These are phyloP conservation scores for Cercospora berteroae DNA, from an alignment of 2,329 filamentous ascomycete genomes.

Conservation along the genomic window DNA sequence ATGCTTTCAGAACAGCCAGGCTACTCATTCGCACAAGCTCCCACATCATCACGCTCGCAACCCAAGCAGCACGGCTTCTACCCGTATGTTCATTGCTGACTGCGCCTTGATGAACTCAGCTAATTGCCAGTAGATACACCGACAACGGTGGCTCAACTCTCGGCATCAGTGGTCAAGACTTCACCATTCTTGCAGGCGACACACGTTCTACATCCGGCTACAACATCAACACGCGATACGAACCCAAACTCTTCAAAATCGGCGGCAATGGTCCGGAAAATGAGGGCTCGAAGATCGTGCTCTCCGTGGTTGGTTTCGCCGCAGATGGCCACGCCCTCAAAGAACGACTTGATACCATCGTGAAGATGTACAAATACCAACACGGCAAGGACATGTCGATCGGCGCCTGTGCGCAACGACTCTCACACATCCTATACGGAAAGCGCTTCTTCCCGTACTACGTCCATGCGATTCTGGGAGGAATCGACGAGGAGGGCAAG, in stretches of 20 bases:
- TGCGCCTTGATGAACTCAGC: neutral
- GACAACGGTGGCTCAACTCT: conserved; percentile 97
- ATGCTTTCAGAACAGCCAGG: conserved; percentile 54
- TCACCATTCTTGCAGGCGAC: conserved; percentile 95
- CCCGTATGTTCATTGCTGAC: conserved; percentile 63
- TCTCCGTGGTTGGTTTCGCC: conserved; percentile 93
- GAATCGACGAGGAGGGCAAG: conserved; percentile 89
- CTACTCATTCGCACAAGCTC: conserved; percentile 60
- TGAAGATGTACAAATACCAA: conserved; percentile 99
- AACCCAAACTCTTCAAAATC: conserved; percentile 95
- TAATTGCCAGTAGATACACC: conserved; percentile 66
- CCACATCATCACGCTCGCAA: conserved; percentile 42
- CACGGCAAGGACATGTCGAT: conserved; percentile 96
- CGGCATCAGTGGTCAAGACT: conserved; percentile 89
- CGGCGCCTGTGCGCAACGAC: conserved; percentile 87
- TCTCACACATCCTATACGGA: conserved; percentile 92
- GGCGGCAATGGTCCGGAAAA: conserved; percentile 85
- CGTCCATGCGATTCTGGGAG: conserved; percentile 88
- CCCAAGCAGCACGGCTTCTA: conserved; percentile 79
- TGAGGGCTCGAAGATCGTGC: conserved; percentile 78
- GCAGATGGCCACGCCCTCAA: conserved; percentile 92
- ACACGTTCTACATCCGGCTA: conserved; percentile 94
- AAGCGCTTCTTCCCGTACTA: conserved; percentile 99
- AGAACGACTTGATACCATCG: conserved; percentile 87
- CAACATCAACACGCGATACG: conserved; percentile 96